Base-by-base conservation (phyloP, 257 asterid species). In the Henckelia pumila region DNA sequence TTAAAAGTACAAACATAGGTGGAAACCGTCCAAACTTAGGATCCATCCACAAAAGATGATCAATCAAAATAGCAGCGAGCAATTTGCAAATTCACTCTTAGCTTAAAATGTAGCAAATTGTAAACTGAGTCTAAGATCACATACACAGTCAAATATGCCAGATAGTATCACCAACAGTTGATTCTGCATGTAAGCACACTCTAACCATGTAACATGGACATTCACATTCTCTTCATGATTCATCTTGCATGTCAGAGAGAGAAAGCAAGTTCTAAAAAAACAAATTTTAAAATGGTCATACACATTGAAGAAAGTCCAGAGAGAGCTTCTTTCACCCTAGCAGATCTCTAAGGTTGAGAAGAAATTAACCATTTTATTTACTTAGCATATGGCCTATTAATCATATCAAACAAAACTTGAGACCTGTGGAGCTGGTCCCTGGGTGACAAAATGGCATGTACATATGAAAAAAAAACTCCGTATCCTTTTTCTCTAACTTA, bases 1-100 rank as follows among this genome's bases (percentile, higher is more conserved):
- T 67, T 47, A 28, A 62, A 26, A 76, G 19, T 22, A 59, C 8
- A 56, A 32, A 66, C 53, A 66, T 66, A 59, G 23, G 23, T 60
- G 64, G 22, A 29, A 28, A 6, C 13, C 17, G 53, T 17, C 29
- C 52, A 66, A 30, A 20, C 62, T 47, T 20, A 20, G 21, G 10
- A 3, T 64, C 32, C 21, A 35, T 35, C 75, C 29, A 19, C 56
- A 19, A 58, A 20, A 52, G 56, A 63, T 16, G 47, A 55, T 25
- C 30, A 16, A 28, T 21, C 47, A 22, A 68, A 19, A 33, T 16
- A 22, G 47, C 59, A 75, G 57, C 32, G 49, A 10, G 20, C 52
- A 26, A 40, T 21, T 58, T n/a, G 49, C 47, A 7, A 20, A 44
- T 32, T 30, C 8, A 33, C 17, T 47, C 63, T 40, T 13, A 61